phyloP scores from a whole-genome alignment of 495 filamentous ascomycete genomes.

The Terfezia claveryi region DNA sequence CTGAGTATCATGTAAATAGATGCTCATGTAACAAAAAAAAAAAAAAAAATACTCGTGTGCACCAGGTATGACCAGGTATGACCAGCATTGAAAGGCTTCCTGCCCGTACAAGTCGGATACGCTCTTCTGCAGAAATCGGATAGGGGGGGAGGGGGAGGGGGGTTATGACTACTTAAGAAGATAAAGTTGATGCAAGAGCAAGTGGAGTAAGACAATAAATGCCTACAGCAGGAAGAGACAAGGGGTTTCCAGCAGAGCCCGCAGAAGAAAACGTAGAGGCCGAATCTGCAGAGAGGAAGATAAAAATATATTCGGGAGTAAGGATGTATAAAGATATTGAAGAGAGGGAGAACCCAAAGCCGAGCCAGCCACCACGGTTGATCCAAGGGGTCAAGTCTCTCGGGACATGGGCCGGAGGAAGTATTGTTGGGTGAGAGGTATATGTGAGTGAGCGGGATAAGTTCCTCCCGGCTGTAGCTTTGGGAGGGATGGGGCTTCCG shows the following conservation, averaged over 20 bases:
- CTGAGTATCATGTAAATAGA: too few species aligned
- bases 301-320: conserved; percentile 14
- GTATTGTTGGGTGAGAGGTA: conserved; percentile 50
- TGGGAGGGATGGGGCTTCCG: conserved; percentile 14
- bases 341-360: conserved; percentile 28
- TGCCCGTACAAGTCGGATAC: too few species aligned
- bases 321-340: conserved; percentile 40
- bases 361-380: conserved; percentile 28
- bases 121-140: too few species aligned
- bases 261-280: conserved; percentile 21
- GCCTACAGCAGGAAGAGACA: too few species aligned
- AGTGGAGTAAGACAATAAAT: too few species aligned
- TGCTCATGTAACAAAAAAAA: too few species aligned
- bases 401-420: conserved; percentile 75
- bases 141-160: too few species aligned
- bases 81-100: too few species aligned
- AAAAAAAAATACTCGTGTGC: too few species aligned
- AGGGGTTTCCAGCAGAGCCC: conserved; percentile 7
- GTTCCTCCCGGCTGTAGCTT: conserved; percentile 12
- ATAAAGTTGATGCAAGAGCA: too few species aligned
- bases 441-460: conserved; percentile 61
- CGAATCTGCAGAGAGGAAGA: conserved; percentile 17
- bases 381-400: conserved; percentile 61
- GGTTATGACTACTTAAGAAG: too few species aligned
- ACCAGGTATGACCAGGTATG: too few species aligned